Conservation (phyloP, 495 filamentous ascomycete species). For the Physcia stellaris region DNA sequence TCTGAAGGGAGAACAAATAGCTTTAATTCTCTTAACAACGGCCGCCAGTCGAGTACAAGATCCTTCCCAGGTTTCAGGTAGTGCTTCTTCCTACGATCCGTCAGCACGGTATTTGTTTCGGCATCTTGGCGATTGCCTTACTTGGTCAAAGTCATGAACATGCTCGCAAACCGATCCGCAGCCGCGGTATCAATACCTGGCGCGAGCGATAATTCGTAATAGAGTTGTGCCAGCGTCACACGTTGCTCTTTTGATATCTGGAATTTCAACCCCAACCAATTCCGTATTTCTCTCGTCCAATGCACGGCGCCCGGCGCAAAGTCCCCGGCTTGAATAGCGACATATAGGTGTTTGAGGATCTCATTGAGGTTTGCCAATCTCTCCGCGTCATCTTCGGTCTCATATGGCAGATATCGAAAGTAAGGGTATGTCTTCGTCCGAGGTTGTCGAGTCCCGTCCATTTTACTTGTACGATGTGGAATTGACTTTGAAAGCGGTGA, state of each 20-base stretch:
- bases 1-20: conserved; percentile 75
- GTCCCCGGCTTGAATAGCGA: conserved; percentile 80
- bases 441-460: too few species aligned
- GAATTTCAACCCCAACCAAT: conserved; percentile 93
- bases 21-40: conserved; percentile 84
- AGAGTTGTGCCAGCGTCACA: conserved; percentile 73
- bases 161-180: conserved; percentile 84
- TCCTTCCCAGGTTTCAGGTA: conserved; percentile 84
- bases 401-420: conserved; percentile 74
- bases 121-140: conserved; percentile 27
- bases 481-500: too few species aligned
- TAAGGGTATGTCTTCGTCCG: conserved; percentile 89
- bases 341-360: conserved; percentile 84
- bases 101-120: conserved; percentile 16
- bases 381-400: conserved; percentile 61
- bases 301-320: conserved; percentile 87
- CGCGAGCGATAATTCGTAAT: conserved; percentile 86
- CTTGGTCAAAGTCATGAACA: conserved; percentile 92
- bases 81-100: conserved; percentile 70
- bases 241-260: conserved; percentile 75
- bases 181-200: conserved; percentile 73
- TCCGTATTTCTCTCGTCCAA: conserved; percentile 92
- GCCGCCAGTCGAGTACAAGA: conserved; percentile 81
- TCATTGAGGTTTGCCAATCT: conserved; percentile 62
- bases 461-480: too few species aligned